These are phyloP conservation scores for Colletotrichum karsti DNA, from an alignment of 2,329 filamentous ascomycete genomes.

Conservation along the genomic window DNA sequence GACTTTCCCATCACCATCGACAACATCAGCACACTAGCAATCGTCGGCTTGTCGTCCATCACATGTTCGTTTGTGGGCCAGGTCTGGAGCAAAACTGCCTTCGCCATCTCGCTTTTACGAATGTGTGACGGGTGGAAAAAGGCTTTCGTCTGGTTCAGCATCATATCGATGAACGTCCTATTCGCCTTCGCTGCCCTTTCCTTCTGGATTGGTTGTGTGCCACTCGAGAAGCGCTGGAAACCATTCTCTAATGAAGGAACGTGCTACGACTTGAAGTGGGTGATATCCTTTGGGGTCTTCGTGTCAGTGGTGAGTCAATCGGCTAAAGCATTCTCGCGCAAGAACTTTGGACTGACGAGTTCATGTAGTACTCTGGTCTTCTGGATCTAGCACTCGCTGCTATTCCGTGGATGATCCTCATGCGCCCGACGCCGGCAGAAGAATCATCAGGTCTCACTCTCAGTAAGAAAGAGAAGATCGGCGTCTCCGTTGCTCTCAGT, in stretches of 20 bases:
- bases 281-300: constrained; percentile 29
- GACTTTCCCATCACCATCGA: constrained; percentile 15
- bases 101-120: constrained; percentile 43
- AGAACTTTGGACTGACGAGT: background rate
- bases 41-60: constrained; percentile 33
- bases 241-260: constrained; percentile 19
- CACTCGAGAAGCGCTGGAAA: constrained; percentile 30
- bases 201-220: constrained; percentile 34
- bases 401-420: constrained; percentile 46
- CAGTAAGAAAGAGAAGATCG: constrained; percentile 44
- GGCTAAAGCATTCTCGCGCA: background rate
- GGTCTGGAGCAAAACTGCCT: constrained; percentile 48
- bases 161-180: constrained; percentile 38
- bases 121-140: constrained; percentile 37
- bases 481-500: constrained; percentile 44
- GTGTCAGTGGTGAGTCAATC: background rate
- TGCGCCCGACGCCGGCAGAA: constrained; percentile 32
- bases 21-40: background rate
- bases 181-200: constrained; percentile 31
- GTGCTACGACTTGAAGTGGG: constrained; percentile 22
- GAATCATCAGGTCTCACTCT: constrained; percentile 18
- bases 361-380: constrained; percentile 35
- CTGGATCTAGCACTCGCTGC: constrained; percentile 46
- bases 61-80: constrained; percentile 40
- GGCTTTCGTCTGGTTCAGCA: constrained; percentile 40